Evolutionary conservation across 108 stramenopile species (phyloP), one percentile per base, ranked within the genome.

Genomic region (Cyclotella choctawhatcheeana): DNA sequence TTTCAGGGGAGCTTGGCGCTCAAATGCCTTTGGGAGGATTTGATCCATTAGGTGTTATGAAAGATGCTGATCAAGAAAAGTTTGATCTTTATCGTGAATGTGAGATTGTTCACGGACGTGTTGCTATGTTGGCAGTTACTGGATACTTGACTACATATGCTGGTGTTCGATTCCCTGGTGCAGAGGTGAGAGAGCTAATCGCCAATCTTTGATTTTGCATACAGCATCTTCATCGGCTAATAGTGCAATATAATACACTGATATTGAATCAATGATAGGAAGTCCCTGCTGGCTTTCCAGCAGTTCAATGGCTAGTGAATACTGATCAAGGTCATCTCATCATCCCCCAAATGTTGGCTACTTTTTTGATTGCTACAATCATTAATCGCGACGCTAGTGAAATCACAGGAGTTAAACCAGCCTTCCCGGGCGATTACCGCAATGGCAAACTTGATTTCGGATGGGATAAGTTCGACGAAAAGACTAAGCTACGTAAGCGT

Each of bases 1-100:
- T 96, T 76, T 89, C 89, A 64, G 67, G 80, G 48, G 94, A 95
- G 50, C 82, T 97, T 64, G 96, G 96, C 34, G 92, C 86, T 10
- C 92, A 93, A 67, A 58, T 82, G 8, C 96, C 96, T 29, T 69
- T 48, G 65, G 84, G 64, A 21, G 54, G 43, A 73, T 71, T 55
- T 65, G 86, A 94, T 64, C 70, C 76, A 7, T 82, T 86, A 17
- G 73, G 66, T 64, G 84, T 90, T 63, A 85, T 90, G 67, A 62
- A 68, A 53, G 70, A 75, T 21, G 93, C 88, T 43, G 82, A 77
- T 58, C 60, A 86, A 58, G 84, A 84, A 58, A 85, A 74, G 47
- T 88, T 85, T 60, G 79, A 88, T 64, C 74, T 68, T 48, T 79
- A 78, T 40, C 89, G 91, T 55, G 69, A 76, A 45, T 80, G 76